Conservation (phyloP, 2,329 filamentous ascomycete genomes). For the Tolypocladium tundrense region DNA sequence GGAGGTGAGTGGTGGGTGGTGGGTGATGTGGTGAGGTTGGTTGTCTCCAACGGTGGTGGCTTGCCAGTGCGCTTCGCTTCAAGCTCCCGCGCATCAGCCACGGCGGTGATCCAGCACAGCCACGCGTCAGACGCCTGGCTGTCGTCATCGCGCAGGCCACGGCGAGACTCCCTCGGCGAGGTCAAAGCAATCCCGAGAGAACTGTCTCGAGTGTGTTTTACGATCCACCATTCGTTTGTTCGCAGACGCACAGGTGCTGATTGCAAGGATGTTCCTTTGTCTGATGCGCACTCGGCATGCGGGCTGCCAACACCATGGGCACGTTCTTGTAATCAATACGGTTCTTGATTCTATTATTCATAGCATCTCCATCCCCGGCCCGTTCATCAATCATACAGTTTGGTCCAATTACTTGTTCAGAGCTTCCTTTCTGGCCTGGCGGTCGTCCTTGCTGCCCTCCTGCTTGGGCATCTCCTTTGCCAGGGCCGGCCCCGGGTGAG, state of each 20-base stretch:
- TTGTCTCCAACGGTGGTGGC: neutral
- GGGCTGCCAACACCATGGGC: neutral
- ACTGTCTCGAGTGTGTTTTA: neutral
- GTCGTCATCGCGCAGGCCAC: neutral
- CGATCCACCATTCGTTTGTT: neutral
- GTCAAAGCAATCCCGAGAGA: neutral
- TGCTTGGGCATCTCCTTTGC: slow-evolving; percentile 41
- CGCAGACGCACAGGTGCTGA: neutral
- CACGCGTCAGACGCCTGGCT: neutral
- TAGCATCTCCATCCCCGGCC: neutral
- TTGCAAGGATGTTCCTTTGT: neutral
- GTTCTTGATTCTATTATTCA: neutral
- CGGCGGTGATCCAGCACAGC: neutral
- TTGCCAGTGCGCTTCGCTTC: neutral
- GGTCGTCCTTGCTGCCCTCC: slow-evolving; percentile 59
- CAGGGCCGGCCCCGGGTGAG: slow-evolving; percentile 48
- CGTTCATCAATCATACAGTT: neutral
- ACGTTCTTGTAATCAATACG: no score
- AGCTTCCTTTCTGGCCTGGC: slow-evolving; percentile 52
- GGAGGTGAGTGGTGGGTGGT: neutral
- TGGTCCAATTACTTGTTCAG: slow-evolving; percentile 46
- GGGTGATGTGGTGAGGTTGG: neutral
- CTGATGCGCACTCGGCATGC: neutral
- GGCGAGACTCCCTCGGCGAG: no score
- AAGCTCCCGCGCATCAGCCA: neutral